These are phyloP conservation scores for Penicillium crystallinum DNA, from an alignment of 495 filamentous ascomycete genomes.

Conservation along the genomic window DNA sequence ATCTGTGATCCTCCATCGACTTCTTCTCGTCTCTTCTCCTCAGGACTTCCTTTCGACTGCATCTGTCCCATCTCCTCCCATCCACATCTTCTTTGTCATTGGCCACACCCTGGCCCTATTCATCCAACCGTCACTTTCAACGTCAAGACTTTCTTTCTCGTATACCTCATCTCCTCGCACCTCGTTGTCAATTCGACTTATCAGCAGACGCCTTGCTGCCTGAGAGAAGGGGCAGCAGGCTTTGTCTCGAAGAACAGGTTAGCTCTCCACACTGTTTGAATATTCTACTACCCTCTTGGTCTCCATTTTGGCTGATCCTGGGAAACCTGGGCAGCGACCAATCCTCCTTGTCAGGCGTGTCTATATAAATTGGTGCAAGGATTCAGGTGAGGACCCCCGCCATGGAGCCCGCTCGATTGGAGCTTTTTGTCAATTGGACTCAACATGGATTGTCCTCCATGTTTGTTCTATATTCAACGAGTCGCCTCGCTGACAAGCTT, in stretches of 20 bases:
- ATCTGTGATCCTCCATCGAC: not conserved
- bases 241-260: not conserved
- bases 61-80: not conserved
- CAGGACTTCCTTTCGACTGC: not conserved
- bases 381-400: constrained; percentile 1
- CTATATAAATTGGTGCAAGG: constrained; percentile 4
- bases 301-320: not conserved
- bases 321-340: not conserved
- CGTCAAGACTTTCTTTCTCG: not conserved
- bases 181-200: not conserved
- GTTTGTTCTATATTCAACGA: not conserved
- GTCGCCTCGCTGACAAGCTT: not conserved
- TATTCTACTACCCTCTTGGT: not conserved
- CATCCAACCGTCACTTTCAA: not conserved
- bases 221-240: not conserved
- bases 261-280: not conserved
- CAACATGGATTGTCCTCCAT: not conserved
- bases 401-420: not conserved
- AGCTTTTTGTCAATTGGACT: not conserved
- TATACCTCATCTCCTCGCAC: not conserved
- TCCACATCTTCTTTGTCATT: constrained; percentile 2
- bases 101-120: not conserved
- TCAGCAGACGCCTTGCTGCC: not conserved
- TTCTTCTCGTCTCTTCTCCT: constrained; percentile 6
- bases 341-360: not conserved